phyloP scores from a whole-genome alignment of 2,329 filamentous ascomycete genomes.

The Venturia aucupariae region DNA sequence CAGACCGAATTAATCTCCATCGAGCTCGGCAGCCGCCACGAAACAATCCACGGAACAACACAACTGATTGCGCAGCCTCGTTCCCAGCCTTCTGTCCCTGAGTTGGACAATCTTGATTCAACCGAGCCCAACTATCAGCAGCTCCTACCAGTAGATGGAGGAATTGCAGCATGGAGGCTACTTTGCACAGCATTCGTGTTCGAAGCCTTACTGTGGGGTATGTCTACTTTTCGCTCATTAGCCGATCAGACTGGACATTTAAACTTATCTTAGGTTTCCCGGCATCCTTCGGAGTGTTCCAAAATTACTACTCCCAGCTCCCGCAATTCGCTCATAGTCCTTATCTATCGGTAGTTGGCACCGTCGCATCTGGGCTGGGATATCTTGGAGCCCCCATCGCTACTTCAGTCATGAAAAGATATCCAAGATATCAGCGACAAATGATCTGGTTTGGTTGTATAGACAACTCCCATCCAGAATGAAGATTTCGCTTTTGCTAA shows the following conservation, averaged over 20 bases:
- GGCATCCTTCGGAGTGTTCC: constrained; percentile 61
- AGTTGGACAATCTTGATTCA: background rate
- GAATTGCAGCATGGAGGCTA: constrained; percentile 44
- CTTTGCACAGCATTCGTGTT: constrained; percentile 43
- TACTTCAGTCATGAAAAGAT: constrained; percentile 10
- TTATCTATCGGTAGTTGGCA: constrained; percentile 12
- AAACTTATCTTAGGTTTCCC: constrained; percentile 41
- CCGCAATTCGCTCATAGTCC: constrained; percentile 43
- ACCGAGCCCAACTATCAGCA: background rate
- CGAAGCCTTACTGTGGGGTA: constrained; percentile 44
- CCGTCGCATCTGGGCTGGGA: constrained; percentile 9
- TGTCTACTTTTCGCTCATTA: too few species aligned
- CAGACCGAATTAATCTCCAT: too few species aligned
- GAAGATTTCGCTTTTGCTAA: background rate
- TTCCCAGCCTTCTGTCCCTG: background rate
- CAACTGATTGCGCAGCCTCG: background rate
- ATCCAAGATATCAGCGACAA: constrained; percentile 8
- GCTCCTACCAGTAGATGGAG: constrained; percentile 29
- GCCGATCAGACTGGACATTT: background rate
- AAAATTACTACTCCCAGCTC: constrained; percentile 56
- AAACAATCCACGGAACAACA: too few species aligned
- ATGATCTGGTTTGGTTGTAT: constrained; percentile 15
- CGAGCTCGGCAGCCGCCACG: too few species aligned
- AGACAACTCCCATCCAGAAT: too few species aligned
- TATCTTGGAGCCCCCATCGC: constrained; percentile 12